These are phyloP conservation scores for Onygenales sp. DNA, from an alignment of 2,329 filamentous ascomycete genomes.

Conservation along the genomic window DNA sequence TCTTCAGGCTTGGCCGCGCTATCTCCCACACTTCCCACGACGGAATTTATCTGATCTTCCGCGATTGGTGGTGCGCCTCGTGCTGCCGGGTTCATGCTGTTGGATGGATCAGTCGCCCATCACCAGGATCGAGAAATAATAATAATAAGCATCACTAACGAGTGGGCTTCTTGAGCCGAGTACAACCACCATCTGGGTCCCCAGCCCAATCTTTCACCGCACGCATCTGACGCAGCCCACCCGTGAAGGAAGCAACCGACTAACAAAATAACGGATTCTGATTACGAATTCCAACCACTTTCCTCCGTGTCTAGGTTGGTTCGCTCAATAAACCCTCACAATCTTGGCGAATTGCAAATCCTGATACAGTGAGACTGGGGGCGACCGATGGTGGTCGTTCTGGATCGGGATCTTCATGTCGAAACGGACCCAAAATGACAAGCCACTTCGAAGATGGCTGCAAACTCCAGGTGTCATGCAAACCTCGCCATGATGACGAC, in stretches of 20 bases:
- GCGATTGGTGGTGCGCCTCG: conserved; percentile 12
- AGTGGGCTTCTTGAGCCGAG: background rate
- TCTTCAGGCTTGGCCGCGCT: conserved; percentile 3
- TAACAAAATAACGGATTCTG: background rate
- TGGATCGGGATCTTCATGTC: conserved; percentile 2
- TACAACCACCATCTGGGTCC: background rate
- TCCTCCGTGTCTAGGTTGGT: background rate
- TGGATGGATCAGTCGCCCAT: background rate
- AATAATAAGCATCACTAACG: background rate
- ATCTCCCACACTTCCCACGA: conserved; percentile 1
- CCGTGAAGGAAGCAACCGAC: background rate
- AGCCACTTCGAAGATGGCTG: background rate
- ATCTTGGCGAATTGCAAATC: conserved; percentile 1
- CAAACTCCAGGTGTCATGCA: background rate
- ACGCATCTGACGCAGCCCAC: background rate
- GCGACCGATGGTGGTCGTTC: background rate
- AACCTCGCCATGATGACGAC: background rate
- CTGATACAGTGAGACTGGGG: background rate
- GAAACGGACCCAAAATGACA: background rate
- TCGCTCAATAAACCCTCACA: background rate
- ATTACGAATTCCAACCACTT: background rate
- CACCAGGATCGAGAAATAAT: background rate
- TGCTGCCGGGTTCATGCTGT: conserved; percentile 4
- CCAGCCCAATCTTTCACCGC: background rate
- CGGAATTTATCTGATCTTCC: conserved; percentile 12